Evolutionary conservation across 805 yeast species (phyloP).

Genomic region (Metschnikowia cerradonensis): DNA sequence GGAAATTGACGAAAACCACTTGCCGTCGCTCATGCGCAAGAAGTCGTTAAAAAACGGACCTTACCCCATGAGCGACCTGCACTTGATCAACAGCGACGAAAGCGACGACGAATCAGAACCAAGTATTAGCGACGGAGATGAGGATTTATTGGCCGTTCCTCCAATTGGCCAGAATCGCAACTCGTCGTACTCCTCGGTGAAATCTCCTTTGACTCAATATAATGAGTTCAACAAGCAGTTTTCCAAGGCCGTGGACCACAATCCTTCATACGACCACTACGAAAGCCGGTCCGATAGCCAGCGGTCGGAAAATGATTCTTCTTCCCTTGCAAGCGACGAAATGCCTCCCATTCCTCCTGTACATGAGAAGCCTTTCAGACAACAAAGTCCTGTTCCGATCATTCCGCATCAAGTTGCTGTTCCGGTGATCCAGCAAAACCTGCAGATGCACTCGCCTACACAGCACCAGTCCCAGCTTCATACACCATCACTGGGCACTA

Average conservation of each 20-base stretch:
- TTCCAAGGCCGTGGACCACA: conserved; percentile 21
- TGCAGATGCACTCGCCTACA: conserved; percentile 12
- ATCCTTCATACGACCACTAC: conserved; percentile 13
- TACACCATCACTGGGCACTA: conserved; percentile 15
- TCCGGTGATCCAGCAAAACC: conserved; percentile 15
- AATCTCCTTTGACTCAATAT: conserved; percentile 42
- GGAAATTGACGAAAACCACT: conserved; percentile 30
- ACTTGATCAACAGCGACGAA: conserved; percentile 26
- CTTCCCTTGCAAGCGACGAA: neutral
- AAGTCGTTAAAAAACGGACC: conserved; percentile 25
- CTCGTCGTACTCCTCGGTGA: conserved; percentile 36
- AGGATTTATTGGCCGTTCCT: conserved; percentile 23
- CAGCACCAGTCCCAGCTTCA: conserved; percentile 11
- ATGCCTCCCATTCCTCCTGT: conserved; percentile 12
- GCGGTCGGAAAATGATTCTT: conserved; percentile 12
- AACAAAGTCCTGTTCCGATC: neutral
- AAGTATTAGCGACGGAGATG: conserved; percentile 23
- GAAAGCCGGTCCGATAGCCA: conserved; percentile 6
- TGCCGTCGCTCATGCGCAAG: conserved; percentile 30
- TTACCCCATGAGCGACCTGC: conserved; percentile 37
- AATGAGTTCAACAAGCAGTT: conserved; percentile 40
- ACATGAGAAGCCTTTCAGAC: conserved; percentile 3
- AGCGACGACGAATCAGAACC: conserved; percentile 27
- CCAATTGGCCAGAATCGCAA: conserved; percentile 24
- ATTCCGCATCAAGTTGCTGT: conserved; percentile 8